phyloP scores from a whole-genome alignment of 2,329 filamentous ascomycete species.

The Rhinocladiella similis region DNA sequence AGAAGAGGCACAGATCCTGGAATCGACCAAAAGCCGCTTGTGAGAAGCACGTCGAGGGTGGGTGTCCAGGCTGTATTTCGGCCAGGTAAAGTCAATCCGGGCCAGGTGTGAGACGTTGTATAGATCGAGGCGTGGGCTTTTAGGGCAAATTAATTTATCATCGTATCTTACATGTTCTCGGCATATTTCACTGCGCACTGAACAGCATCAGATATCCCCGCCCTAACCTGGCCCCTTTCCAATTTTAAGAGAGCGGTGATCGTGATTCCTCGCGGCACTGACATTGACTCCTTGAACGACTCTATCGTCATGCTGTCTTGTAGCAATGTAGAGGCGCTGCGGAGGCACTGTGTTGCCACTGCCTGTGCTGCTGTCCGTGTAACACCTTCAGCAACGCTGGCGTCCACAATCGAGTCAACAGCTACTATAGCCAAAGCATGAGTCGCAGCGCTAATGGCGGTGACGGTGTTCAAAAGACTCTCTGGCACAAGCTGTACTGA shows the following conservation, averaged over 20 bases:
- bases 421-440: slow-evolving; percentile 35
- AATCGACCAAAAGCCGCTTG: background rate
- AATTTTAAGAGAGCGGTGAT: slow-evolving; percentile 51
- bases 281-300: slow-evolving; percentile 51
- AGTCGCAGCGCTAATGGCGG: slow-evolving; percentile 50
- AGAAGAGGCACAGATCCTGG: background rate
- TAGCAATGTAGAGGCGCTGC: slow-evolving; percentile 27
- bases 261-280: slow-evolving; percentile 53
- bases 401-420: slow-evolving; percentile 53
- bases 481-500: slow-evolving; percentile 53
- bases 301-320: slow-evolving; percentile 30
- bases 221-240: slow-evolving; percentile 38
- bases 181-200: slow-evolving; percentile 5
- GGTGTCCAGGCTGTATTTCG: no score
- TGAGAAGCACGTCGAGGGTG: no score
- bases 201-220: slow-evolving; percentile 9
- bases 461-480: slow-evolving; percentile 56
- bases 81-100: no score
- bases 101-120: no score
- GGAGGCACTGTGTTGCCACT: slow-evolving; percentile 54
- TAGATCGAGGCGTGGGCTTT: background rate
- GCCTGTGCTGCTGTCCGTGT: slow-evolving; percentile 50
- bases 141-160: no score
- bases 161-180: background rate
- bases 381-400: slow-evolving; percentile 54